phyloP scores from a whole-genome alignment of 2,329 filamentous ascomycete species.

The Hymenoscyphus infarciens region DNA sequence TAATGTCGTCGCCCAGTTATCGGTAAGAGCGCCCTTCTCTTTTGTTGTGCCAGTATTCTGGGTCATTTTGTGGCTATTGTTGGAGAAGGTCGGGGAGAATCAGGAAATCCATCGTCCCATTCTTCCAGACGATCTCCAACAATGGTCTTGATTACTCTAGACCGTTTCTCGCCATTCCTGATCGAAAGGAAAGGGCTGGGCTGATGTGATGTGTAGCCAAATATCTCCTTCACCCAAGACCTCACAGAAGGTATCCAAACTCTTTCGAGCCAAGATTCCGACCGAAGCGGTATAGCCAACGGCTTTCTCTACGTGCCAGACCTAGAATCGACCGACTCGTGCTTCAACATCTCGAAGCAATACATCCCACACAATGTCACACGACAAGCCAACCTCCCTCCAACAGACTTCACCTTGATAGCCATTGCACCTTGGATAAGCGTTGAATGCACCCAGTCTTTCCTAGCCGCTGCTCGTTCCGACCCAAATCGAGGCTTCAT shows the following conservation, averaged over 20 bases:
- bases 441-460: conserved; percentile 67
- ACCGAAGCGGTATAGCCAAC: conserved; percentile 58
- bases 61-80: background rate
- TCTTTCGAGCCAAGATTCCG: conserved; percentile 64
- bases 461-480: conserved; percentile 57
- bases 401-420: conserved; percentile 68
- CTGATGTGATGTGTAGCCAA: conserved; percentile 23
- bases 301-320: conserved; percentile 85
- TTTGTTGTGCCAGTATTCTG: background rate
- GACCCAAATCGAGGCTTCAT: conserved; percentile 61
- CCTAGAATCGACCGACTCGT: conserved; percentile 55
- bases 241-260: conserved; percentile 66
- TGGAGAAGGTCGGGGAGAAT: background rate
- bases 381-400: conserved; percentile 63
- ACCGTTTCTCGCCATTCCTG: background rate
- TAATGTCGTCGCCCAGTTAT: conserved; percentile 25
- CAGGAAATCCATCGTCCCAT: background rate
- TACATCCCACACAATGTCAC: conserved; percentile 75
- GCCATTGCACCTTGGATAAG: conserved; percentile 86
- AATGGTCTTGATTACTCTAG: background rate
- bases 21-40: conserved; percentile 19
- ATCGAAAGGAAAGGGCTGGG: background rate
- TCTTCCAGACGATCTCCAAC: background rate
- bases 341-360: conserved; percentile 57
- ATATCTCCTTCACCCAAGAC: conserved; percentile 31